Conservation (phyloP, 2,329 filamentous ascomycete species). For the Chalaropsis ovoidea region DNA sequence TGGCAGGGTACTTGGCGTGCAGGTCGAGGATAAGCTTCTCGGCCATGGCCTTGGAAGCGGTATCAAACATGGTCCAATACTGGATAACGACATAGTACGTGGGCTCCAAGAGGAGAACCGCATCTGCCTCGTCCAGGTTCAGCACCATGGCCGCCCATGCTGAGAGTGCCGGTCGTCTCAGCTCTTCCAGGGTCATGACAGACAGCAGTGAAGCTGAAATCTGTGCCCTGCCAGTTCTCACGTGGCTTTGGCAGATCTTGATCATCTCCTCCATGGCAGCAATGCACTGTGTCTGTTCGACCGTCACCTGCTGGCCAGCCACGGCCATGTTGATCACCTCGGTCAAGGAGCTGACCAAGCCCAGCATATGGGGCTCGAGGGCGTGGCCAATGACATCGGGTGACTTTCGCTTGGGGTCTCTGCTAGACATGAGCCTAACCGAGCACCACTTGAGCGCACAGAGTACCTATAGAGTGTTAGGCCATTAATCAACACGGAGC, state of each 20-base stretch:
- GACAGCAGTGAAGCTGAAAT: slow-evolving; percentile 88
- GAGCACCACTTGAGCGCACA: slow-evolving; percentile 41
- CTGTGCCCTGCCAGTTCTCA: slow-evolving; percentile 76
- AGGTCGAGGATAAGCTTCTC: slow-evolving; percentile 55
- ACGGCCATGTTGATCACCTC: slow-evolving; percentile 62
- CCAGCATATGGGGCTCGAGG: slow-evolving; percentile 72
- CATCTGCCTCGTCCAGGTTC: slow-evolving; percentile 65
- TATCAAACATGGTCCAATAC: slow-evolving; percentile 63
- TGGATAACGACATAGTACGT: slow-evolving; percentile 79
- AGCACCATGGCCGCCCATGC: slow-evolving; percentile 75
- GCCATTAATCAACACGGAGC: background rate
- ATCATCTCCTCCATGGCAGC: slow-evolving; percentile 84
- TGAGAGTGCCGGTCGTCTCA: slow-evolving; percentile 69
- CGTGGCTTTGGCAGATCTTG: slow-evolving; percentile 58
- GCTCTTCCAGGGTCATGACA: slow-evolving; percentile 60
- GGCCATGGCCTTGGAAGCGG: slow-evolving; percentile 48
- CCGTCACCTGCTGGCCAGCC: slow-evolving; percentile 43
- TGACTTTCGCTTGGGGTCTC: slow-evolving; percentile 40
- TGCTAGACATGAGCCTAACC: slow-evolving; percentile 34
- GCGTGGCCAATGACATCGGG: slow-evolving; percentile 58
- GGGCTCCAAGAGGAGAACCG: slow-evolving; percentile 71
- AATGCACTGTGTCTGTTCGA: slow-evolving; percentile 68
- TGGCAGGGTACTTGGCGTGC: slow-evolving; percentile 49
- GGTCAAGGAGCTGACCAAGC: slow-evolving; percentile 74
- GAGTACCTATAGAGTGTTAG: slow-evolving; percentile 6